These are phyloP conservation scores for Hirsutella minnesotensis DNA, from an alignment of 2,329 filamentous ascomycete genomes.

Conservation along the genomic window DNA sequence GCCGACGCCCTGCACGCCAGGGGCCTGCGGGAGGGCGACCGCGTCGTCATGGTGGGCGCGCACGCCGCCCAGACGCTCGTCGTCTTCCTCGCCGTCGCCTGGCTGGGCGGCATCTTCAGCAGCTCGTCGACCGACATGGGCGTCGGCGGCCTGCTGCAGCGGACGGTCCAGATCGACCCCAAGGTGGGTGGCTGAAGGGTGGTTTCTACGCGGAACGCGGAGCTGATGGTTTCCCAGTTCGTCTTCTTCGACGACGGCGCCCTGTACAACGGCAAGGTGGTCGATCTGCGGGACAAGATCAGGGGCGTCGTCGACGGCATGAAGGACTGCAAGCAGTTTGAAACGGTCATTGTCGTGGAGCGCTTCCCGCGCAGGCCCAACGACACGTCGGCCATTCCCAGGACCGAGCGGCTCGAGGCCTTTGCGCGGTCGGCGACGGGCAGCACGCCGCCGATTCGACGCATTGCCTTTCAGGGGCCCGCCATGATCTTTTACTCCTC, in stretches of 20 bases:
- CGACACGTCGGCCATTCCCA: slow-evolving; percentile 43
- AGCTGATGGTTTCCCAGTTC: too few species aligned
- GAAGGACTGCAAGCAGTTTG: slow-evolving; percentile 46
- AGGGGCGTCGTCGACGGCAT: slow-evolving; percentile 56
- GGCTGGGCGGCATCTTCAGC: slow-evolving; percentile 65
- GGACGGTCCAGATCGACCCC: slow-evolving; percentile 63
- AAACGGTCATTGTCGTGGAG: slow-evolving; percentile 52
- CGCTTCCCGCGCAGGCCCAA: slow-evolving; percentile 45
- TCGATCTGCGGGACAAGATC: slow-evolving; percentile 66
- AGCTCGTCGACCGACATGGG: slow-evolving; percentile 77
- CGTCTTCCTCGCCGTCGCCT: slow-evolving; percentile 57
- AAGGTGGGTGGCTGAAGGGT: too few species aligned
- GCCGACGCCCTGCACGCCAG: slow-evolving; percentile 53
- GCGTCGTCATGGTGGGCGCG: slow-evolving; percentile 62
- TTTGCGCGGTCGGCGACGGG: slow-evolving; percentile 27
- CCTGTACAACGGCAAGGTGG: slow-evolving; percentile 65
- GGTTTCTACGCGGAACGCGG: too few species aligned
- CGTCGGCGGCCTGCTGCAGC: slow-evolving; percentile 62
- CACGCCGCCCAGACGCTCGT: slow-evolving; percentile 65
- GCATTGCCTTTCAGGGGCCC: slow-evolving; percentile 60
- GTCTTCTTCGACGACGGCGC: slow-evolving; percentile 77
- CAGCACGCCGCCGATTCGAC: slow-evolving; percentile 39
- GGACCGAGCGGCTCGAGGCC: slow-evolving; percentile 28
- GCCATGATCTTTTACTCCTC: slow-evolving; percentile 69
- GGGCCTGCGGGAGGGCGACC: slow-evolving; percentile 60